phyloP scores from a whole-genome alignment of 1,139 yeast species.

The Candida tropicalis region DNA sequence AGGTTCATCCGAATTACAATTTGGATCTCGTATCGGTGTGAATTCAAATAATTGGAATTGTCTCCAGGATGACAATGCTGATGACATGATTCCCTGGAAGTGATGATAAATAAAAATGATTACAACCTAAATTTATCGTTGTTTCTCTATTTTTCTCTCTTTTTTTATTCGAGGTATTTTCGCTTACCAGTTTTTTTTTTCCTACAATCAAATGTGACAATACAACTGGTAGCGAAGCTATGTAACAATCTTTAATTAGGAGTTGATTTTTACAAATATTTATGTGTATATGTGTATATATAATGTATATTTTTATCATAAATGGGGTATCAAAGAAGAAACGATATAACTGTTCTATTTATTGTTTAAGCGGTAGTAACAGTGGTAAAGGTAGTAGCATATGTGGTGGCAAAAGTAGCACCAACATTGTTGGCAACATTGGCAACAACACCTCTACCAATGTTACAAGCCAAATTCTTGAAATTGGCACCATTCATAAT shows the following conservation, averaged over 20 bases:
- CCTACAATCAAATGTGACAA: no score
- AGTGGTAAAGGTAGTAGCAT: not conserved
- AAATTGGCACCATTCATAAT: slow-evolving; percentile 1
- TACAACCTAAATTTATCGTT: no score
- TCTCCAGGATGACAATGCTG: slow-evolving; percentile 61
- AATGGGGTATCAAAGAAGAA: no score
- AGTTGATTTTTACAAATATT: not conserved
- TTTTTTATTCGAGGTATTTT: no score
- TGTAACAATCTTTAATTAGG: no score
- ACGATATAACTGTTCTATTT: no score
- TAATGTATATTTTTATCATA: no score
- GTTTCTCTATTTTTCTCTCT: no score
- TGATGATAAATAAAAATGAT: no score
- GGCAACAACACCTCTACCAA: slow-evolving; percentile 1
- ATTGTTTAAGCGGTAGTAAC: not conserved
- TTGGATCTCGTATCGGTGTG: slow-evolving; percentile 84
- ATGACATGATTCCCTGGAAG: slow-evolving; percentile 9
- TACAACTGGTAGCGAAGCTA: no score
- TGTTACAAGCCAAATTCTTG: slow-evolving; percentile 3
- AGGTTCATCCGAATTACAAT: slow-evolving; percentile 59
- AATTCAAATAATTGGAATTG: slow-evolving; percentile 88
- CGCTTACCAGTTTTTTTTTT: not conserved
- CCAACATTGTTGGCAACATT: slow-evolving; percentile 2
- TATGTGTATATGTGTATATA: no score
- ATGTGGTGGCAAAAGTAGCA: slow-evolving; percentile 1